These are phyloP conservation scores for Thelonectria olida DNA, from an alignment of 2,329 filamentous ascomycete species.

Conservation along the genomic window DNA sequence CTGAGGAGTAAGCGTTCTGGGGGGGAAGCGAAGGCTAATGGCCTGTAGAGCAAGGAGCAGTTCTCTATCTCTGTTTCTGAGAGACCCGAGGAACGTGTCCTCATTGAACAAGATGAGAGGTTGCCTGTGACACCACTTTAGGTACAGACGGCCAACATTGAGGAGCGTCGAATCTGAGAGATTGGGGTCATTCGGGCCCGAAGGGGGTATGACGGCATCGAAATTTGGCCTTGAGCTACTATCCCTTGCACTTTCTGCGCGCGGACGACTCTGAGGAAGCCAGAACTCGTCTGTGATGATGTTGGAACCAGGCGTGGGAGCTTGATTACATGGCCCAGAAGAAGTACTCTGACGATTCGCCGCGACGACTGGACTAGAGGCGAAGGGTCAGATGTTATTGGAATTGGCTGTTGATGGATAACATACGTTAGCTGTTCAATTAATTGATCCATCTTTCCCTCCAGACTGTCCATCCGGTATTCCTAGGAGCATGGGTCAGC, in stretches of 20 bases:
- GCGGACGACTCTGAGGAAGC: neutral
- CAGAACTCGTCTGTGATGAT: neutral
- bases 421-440: conserved; percentile 31
- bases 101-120: conserved; percentile 57
- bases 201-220: neutral
- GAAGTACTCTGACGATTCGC: neutral
- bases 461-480: conserved; percentile 47
- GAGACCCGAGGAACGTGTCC: conserved; percentile 49
- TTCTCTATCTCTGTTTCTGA: conserved; percentile 49
- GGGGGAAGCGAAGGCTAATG: conserved; percentile 53
- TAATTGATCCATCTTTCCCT: conserved; percentile 35
- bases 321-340: neutral
- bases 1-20: conserved; percentile 23
- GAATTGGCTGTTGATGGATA: too few species aligned
- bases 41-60: conserved; percentile 49
- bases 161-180: conserved; percentile 7
- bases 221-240: neutral
- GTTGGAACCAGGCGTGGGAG: neutral
- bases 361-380: neutral
- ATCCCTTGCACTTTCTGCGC: neutral
- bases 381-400: neutral
- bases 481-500: conserved; percentile 31
- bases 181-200: neutral
- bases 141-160: conserved; percentile 48
- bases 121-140: conserved; percentile 59